Evolutionary conservation across 1,284 basidiomycete species (phyloP).

Genomic region (Puccinia coronata): DNA sequence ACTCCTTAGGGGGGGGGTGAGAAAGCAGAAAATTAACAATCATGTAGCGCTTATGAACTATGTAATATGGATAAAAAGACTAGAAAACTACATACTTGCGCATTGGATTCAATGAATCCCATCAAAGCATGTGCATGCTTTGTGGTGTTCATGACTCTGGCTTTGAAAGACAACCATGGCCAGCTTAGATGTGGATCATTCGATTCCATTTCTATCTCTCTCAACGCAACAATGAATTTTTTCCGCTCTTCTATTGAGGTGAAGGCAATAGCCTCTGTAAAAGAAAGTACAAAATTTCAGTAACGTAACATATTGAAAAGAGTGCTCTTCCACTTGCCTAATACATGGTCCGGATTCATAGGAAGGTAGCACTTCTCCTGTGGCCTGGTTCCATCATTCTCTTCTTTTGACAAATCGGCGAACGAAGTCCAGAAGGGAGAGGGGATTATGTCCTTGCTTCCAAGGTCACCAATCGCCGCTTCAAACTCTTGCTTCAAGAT

Average conservation of each 20-base stretch:
- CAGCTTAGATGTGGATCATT: conserved; percentile 18
- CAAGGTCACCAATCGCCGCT: not conserved
- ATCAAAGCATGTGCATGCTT: not conserved
- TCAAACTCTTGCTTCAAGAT: conserved; percentile 38
- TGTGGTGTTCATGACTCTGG: not conserved
- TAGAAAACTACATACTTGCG: not conserved
- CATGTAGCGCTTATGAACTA: not conserved
- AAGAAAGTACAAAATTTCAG: not conserved
- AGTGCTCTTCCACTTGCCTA: not conserved
- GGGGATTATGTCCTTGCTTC: conserved; percentile 1
- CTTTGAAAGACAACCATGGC: conserved; percentile 4
- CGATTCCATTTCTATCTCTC: not conserved
- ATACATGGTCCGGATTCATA: conserved; percentile 15
- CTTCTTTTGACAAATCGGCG: not conserved
- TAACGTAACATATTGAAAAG: not conserved
- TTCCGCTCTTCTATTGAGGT: not conserved
- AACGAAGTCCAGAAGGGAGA: conserved; percentile 24
- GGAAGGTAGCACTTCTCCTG: conserved; percentile 6
- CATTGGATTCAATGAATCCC: conserved; percentile 8
- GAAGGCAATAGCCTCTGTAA: conserved; percentile 30
- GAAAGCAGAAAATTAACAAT: not conserved
- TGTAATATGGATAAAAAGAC: conserved; percentile 1
- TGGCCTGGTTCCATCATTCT: not conserved
- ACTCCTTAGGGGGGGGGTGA: not conserved
- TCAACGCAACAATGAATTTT: not conserved